Percentiles rank a stretch among this genome's conserved stretches.
phyloP scores from a whole-genome alignment of 169 alveolate genomes.

The Cryptosporidium canis region DNA sequence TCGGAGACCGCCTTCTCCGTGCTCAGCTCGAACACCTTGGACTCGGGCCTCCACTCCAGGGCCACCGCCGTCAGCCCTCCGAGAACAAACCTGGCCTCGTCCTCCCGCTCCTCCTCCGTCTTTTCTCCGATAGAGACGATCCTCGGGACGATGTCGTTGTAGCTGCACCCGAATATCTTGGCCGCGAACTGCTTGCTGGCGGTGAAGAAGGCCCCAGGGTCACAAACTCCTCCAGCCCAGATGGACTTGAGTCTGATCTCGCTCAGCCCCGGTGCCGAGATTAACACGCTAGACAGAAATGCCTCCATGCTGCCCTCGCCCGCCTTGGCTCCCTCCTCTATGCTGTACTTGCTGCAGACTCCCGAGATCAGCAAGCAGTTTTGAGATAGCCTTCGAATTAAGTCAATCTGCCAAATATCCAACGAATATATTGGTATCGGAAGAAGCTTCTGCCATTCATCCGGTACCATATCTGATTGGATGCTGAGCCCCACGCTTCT shows the following conservation, averaged over 20 bases:
- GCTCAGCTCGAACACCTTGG: slow-evolving; percentile 27
- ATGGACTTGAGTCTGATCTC: background rate
- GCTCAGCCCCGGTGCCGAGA: slow-evolving; percentile 8
- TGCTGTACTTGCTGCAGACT: background rate
- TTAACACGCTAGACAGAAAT: background rate
- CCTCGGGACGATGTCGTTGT: slow-evolving; percentile 40
- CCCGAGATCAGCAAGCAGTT: background rate
- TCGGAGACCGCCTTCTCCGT: slow-evolving; percentile 27
- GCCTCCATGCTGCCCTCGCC: background rate
- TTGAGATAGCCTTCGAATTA: slow-evolving; percentile 17
- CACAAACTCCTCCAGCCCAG: slow-evolving; percentile 49
- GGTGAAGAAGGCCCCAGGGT: slow-evolving; percentile 52
- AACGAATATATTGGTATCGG: background rate
- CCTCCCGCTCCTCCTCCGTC: background rate
- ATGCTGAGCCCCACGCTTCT: slow-evolving; percentile 39
- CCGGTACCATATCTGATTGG: slow-evolving; percentile 46
- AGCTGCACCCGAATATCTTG: slow-evolving; percentile 7
- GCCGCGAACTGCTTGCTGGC: slow-evolving; percentile 61
- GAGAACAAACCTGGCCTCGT: slow-evolving; percentile 13
- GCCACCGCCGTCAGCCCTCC: slow-evolving; percentile 51
- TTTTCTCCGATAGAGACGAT: slow-evolving; percentile 3
- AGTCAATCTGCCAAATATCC: slow-evolving; percentile 26
- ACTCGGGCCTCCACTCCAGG: slow-evolving; percentile 31
- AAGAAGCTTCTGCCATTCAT: background rate
- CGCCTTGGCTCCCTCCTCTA: background rate